Evolutionary conservation across 768 basidiomycete species (phyloP).

Genomic region (Boletus vermiculosoides): DNA sequence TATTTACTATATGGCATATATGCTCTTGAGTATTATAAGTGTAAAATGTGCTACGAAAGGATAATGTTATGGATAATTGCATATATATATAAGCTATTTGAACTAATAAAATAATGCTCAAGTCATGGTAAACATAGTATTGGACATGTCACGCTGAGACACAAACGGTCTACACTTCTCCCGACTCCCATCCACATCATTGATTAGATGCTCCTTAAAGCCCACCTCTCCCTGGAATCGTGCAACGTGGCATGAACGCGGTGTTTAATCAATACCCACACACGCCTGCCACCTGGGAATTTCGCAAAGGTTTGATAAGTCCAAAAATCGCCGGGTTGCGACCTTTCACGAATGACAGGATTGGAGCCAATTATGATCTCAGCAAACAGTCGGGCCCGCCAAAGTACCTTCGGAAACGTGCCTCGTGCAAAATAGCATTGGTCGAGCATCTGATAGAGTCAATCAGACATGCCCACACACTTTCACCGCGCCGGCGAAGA

Average conservation of each 20-base stretch:
- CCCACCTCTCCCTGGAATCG: neutral
- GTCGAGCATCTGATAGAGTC: neutral
- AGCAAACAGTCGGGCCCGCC: neutral
- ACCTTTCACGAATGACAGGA: neutral
- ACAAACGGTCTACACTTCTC: neutral
- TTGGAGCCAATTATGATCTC: neutral
- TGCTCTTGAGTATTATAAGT: too few relatives aligned
- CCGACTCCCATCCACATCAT: neutral
- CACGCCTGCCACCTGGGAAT: slow-evolving; percentile 5
- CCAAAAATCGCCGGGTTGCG: neutral
- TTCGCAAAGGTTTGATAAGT: neutral
- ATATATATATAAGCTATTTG: too few relatives aligned
- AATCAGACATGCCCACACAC: neutral
- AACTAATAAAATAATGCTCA: too few relatives aligned
- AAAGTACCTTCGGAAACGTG: neutral
- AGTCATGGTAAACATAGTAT: too few relatives aligned
- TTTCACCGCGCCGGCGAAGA: neutral
- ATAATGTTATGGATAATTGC: too few relatives aligned
- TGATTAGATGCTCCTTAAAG: neutral
- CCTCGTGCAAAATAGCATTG: neutral
- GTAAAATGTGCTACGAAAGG: too few relatives aligned
- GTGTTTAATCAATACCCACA: neutral
- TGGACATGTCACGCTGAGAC: too few relatives aligned
- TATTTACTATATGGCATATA: too few relatives aligned
- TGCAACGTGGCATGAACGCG: slow-evolving; percentile 4